Evolutionary conservation across 208 protist genomes (phyloP).

Genomic region (Leptomonas seymouri): DNA sequence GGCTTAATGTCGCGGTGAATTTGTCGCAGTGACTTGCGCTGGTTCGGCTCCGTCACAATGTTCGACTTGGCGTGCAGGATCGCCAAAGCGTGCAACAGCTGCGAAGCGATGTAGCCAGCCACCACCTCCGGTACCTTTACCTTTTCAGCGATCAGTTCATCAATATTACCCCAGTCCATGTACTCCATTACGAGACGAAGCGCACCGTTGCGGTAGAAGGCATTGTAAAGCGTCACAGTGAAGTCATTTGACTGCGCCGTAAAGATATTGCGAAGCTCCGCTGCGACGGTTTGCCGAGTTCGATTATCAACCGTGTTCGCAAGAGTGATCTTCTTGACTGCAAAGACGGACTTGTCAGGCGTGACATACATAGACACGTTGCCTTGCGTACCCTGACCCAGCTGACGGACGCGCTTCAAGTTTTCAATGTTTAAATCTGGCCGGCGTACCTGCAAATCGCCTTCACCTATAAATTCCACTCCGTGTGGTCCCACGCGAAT

Average conservation of each 20-base stretch:
- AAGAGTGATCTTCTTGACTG: constrained; percentile 83
- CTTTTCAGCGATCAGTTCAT: constrained; percentile 70
- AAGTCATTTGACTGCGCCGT: constrained; percentile 66
- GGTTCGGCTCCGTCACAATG: constrained; percentile 80
- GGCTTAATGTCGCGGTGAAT: constrained; percentile 92
- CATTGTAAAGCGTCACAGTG: constrained; percentile 86
- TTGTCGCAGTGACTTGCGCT: constrained; percentile 68
- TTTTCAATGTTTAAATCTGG: constrained; percentile 71
- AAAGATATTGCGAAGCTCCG: constrained; percentile 87
- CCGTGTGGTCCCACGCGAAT: constrained; percentile 69
- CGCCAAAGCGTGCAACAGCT: constrained; percentile 83
- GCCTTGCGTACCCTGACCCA: constrained; percentile 76
- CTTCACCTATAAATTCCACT: constrained; percentile 80
- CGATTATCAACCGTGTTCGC: constrained; percentile 55
- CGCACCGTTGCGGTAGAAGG: constrained; percentile 71
- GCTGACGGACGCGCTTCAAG: constrained; percentile 45
- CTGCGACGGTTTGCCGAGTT: constrained; percentile 74
- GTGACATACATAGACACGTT: constrained; percentile 80
- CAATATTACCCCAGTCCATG: constrained; percentile 89
- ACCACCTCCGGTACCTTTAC: constrained; percentile 51
- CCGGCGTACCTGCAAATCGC: constrained; percentile 68
- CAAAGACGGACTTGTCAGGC: constrained; percentile 49
- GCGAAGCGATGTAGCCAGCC: constrained; percentile 73
- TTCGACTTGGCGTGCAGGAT: constrained; percentile 86
- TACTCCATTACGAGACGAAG: constrained; percentile 89